Base-by-base conservation (phyloP, 169 alveolate genomes). In the Babesia caballi region DNA sequence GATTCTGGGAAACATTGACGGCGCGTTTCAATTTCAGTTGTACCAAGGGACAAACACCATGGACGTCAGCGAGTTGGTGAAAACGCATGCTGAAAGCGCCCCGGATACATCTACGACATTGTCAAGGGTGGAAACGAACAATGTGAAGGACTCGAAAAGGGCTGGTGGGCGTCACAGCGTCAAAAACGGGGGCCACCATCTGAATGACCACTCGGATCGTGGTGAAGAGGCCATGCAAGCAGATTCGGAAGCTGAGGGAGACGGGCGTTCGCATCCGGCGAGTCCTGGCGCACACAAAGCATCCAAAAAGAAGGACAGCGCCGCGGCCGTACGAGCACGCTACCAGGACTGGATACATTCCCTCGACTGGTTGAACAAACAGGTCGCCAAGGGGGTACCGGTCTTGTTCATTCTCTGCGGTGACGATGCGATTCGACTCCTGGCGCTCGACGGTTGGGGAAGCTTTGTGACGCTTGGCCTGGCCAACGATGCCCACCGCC, bases 401-500 rank as follows among this genome's bases (percentile, higher is more conserved):
- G 44, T 78, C 23, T 17, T 78, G 28, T 53, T 68, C 40, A 47
- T 69, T 0, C 54, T 78, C 28, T 65, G 58, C 42, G 87, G 87
- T 23, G 87, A 78, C 25, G 87, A 78, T 28, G 83, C 66, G 12
- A 52, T 78, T n/a, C 66, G 87, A n/a, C 41, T 78, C 52, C 41
- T 78, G 2, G 58, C 77, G 38, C 47, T 78, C 47, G 71, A 78
- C 15, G 56, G 59, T 0, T 33, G 54, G 35, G 69, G 77, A 21
- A 74, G 66, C 46, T 69, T 42, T 50, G 44, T 78, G 19, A 50
- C 87, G 5, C 52, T 78, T 14, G 87, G 87, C 14, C 41, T 78
- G 44, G 25, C 49, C 21, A 57, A 78, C 33, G 70, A 57, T 35
- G 23, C 3, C 0, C 68, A 68, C 30, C 47, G 82, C 17, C 87